Percentiles rank a stretch among this genome's conserved stretches.
Conservation (phyloP, 2,329 filamentous ascomycete species). For the Trichothecium sympodiale region DNA sequence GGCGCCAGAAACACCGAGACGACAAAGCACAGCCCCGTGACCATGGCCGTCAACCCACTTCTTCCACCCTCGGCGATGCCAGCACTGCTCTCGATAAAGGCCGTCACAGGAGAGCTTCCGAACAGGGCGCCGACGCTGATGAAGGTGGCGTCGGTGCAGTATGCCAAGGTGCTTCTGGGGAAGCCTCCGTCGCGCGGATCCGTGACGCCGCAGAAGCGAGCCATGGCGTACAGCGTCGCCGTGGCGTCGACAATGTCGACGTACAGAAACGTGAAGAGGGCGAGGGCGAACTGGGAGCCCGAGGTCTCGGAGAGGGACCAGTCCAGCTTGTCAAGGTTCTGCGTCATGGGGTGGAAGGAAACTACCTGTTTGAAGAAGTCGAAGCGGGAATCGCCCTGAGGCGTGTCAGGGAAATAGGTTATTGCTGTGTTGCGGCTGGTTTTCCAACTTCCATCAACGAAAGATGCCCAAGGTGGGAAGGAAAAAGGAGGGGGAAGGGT, state of each 20-base stretch:
- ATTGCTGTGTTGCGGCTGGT: slow-evolving; percentile 53
- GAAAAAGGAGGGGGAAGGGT: background rate
- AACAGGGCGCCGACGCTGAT: slow-evolving; percentile 62
- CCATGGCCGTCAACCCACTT: slow-evolving; percentile 61
- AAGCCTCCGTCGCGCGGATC: slow-evolving; percentile 65
- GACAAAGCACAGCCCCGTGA: slow-evolving; percentile 59
- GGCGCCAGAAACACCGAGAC: slow-evolving; percentile 65
- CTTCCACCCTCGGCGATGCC: slow-evolving; percentile 67
- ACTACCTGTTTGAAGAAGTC: slow-evolving; percentile 65
- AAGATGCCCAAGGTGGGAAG: too few relatives aligned
- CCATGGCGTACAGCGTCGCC: slow-evolving; percentile 73
- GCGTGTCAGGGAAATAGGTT: slow-evolving; percentile 61
- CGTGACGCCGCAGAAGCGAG: slow-evolving; percentile 58
- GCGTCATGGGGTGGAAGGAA: slow-evolving; percentile 57
- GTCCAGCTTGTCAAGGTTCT: slow-evolving; percentile 49
- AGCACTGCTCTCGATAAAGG: slow-evolving; percentile 65
- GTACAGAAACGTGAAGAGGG: slow-evolving; percentile 68
- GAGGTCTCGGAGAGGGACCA: slow-evolving; percentile 46
- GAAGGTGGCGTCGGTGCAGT: slow-evolving; percentile 58
- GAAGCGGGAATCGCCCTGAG: slow-evolving; percentile 52
- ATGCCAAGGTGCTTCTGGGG: slow-evolving; percentile 71
- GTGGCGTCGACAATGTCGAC: slow-evolving; percentile 73
- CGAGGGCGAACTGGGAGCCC: slow-evolving; percentile 54
- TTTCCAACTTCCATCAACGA: too few relatives aligned
- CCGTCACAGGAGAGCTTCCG: slow-evolving; percentile 60